Percentiles rank a stretch among this genome's conserved stretches.
These are phyloP conservation scores for Suillus placidus DNA, from an alignment of 768 basidiomycete genomes.

Conservation along the genomic window DNA sequence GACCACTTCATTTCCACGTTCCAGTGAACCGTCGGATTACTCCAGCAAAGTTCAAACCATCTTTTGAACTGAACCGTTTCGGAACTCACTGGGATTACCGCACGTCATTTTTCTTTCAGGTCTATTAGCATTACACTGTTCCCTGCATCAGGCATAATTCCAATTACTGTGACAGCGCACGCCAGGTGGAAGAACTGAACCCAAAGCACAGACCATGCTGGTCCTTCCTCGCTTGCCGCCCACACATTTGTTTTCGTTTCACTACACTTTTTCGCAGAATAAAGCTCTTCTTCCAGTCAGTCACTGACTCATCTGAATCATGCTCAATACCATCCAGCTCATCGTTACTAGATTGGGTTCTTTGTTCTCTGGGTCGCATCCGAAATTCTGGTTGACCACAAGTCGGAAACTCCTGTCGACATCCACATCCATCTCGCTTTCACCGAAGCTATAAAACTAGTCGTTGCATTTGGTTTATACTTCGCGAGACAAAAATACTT, in stretches of 20 bases:
- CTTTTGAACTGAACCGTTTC: background rate
- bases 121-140: background rate
- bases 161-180: background rate
- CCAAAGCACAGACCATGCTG: background rate
- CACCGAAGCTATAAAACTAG: slow-evolving; percentile 23
- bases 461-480: slow-evolving; percentile 22
- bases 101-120: background rate
- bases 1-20: background rate
- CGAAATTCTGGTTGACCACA: background rate
- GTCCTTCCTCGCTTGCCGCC: background rate
- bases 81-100: background rate
- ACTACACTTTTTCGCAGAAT: background rate
- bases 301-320: background rate
- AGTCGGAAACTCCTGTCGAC: slow-evolving; percentile 9
- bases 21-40: background rate
- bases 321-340: background rate
- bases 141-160: background rate
- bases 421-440: slow-evolving; percentile 20
- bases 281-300: slow-evolving; percentile 3
- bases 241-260: background rate
- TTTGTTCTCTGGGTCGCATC: slow-evolving; percentile 1
- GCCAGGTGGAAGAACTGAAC: background rate
- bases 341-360: background rate
- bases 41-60: background rate
- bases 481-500: slow-evolving; percentile 11